Conservation (phyloP, 2,329 filamentous ascomycete genomes). For the Diplocarpon mali region DNA sequence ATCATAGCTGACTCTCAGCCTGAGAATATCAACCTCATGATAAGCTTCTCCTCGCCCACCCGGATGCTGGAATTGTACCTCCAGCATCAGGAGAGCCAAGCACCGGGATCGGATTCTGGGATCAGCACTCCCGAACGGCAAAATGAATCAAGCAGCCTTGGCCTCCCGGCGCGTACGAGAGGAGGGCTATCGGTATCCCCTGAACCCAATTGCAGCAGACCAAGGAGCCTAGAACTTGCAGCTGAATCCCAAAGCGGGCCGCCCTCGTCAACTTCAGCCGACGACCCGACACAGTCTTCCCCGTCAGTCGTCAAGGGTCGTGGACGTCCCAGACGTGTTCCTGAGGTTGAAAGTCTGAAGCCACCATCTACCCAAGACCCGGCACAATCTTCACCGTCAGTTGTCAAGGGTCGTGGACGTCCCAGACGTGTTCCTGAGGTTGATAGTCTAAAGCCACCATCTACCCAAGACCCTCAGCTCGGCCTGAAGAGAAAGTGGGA, state of each 20-base stretch:
- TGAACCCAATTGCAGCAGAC: neutral
- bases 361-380: neutral
- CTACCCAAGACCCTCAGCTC: constrained; percentile 7
- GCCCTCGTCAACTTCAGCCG: neutral
- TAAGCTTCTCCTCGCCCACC: constrained; percentile 36
- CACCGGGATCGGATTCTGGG: neutral
- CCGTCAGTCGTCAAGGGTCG: neutral
- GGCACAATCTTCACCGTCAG: constrained; percentile 7
- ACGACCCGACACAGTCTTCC: neutral
- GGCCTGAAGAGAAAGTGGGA: constrained; percentile 10
- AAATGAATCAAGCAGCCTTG: constrained; percentile 1
- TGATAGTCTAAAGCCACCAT: neutral
- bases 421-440: neutral
- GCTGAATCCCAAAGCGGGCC: neutral
- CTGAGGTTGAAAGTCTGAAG: neutral
- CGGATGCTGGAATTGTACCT: constrained; percentile 40
- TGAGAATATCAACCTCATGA: constrained; percentile 26
- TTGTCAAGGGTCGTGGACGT: constrained; percentile 1
- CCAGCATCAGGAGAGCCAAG: constrained; percentile 24
- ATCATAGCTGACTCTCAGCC: constrained; percentile 45
- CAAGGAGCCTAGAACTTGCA: neutral
- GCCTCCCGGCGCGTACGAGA: neutral
- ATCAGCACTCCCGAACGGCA: neutral
- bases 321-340: neutral
- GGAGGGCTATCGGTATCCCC: neutral